Evolutionary conservation across 2,329 filamentous ascomycete species (phyloP), one percentile per base, ranked within the genome.

Genomic region (Pyricularia pennisetigena): DNA sequence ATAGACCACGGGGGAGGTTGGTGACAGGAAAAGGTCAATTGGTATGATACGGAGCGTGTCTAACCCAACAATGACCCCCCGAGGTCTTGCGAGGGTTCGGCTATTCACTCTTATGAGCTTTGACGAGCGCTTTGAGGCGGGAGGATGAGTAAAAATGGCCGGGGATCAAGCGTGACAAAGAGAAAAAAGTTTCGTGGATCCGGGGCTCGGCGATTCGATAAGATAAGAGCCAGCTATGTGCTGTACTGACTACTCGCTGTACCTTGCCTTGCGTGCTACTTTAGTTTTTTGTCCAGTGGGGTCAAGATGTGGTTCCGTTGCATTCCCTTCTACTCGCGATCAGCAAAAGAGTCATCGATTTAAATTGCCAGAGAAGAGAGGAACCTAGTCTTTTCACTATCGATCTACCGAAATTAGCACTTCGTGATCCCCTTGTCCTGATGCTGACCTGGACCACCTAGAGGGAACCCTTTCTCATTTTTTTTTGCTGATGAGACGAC

Each of bases 131-230:
- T 67, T 67, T 67, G 28, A 62, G 10, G 14, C 66, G 54, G 28
- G 28, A 61, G 66, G 28, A 67, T 62, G 59, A 62, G 59, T 24
- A 67, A 30, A 66, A 59, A 29, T 35, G 41, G 65, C 65, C 29
- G 41, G 65, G 65, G 26, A 59, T 23, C 26, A 30, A 66, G 65
- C 65, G 65, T 66, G 65, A 57, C 65, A 28, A 57, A 23, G 28
- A 30, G 54, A 66, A 66, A 66, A 66, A 66, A 66, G 65, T 66
- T 66, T 66, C 59, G 59, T 62, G 59, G 59, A 62, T 62, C 59
- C 59, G 59, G 59, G 59, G 59, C 59, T 62, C 59, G 59, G 59
- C 23, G 24, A 20, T 9, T 62, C 59, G 59, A 62, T 62, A 62
- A 62, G 59, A 62, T 62, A 62, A 62, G 59, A 62, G 1, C 41